Evolutionary conservation across 495 filamentous ascomycete genomes (phyloP).

Genomic region (Acidomyces sp.): DNA sequence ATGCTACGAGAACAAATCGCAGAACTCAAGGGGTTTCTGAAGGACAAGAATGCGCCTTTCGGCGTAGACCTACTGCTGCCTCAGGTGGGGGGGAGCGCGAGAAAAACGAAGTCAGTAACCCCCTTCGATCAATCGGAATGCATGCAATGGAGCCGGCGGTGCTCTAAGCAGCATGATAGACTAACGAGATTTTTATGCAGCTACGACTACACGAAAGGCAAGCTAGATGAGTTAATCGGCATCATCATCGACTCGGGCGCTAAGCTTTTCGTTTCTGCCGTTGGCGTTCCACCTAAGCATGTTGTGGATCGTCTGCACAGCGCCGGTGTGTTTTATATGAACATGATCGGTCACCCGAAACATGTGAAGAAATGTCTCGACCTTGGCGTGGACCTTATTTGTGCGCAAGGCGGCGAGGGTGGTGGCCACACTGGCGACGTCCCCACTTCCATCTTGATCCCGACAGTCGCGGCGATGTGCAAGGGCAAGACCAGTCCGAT

Average conservation of each 20-base stretch:
- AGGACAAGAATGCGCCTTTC: conserved; percentile 95
- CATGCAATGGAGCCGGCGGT: no score
- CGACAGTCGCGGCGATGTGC: conserved; percentile 72
- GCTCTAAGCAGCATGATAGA: no score
- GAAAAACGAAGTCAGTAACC: conserved; percentile 60
- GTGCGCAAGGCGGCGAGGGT: conserved; percentile 84
- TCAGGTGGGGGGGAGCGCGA: conserved; percentile 82
- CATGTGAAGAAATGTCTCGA: conserved; percentile 90
- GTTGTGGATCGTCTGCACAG: conserved; percentile 84
- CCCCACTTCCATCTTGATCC: conserved; percentile 77
- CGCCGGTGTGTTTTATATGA: conserved; percentile 89
- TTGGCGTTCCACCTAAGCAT: conserved; percentile 79
- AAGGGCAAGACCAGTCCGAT: conserved; percentile 73
- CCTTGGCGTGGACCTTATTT: conserved; percentile 80
- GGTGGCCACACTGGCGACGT: conserved; percentile 83
- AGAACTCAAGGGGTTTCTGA: conserved; percentile 80
- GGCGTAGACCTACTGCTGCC: conserved; percentile 91
- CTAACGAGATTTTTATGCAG: conserved; percentile 33
- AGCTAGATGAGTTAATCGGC: conserved; percentile 79
- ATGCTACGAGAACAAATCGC: conserved; percentile 92
- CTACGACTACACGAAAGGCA: conserved; percentile 99
- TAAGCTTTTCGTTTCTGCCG: conserved; percentile 89
- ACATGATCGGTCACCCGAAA: conserved; percentile 99
- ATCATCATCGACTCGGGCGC: conserved; percentile 86
- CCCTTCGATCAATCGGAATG: no score